phyloP scores from a whole-genome alignment of 2,329 filamentous ascomycete species.

The Ophiostoma sp. region DNA sequence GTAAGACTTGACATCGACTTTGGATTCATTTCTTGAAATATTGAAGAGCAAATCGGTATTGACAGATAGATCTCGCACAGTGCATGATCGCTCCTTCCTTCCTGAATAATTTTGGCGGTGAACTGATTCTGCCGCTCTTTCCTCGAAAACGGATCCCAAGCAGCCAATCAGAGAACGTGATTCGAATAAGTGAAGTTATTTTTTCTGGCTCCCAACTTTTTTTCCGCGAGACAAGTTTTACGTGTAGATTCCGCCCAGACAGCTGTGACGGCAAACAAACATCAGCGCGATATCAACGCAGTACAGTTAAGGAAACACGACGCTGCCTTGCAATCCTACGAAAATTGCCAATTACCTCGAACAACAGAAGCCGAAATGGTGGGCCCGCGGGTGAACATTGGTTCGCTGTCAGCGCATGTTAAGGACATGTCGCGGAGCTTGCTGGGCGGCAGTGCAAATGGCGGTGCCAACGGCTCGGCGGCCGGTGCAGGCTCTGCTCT shows the following conservation, averaged over 20 bases:
- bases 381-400: constrained; percentile 30
- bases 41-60: too few relatives aligned
- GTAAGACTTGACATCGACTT: too few relatives aligned
- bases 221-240: neutral
- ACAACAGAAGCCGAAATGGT: constrained; percentile 19
- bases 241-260: neutral
- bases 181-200: constrained; percentile 13
- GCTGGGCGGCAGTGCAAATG: neutral
- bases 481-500: constrained; percentile 14
- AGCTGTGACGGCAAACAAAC: neutral
- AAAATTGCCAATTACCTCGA: neutral
- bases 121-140: constrained; percentile 25
- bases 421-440: constrained; percentile 25
- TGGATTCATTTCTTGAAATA: too few relatives aligned
- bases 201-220: neutral
- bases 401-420: constrained; percentile 31
- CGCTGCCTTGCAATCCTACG: neutral
- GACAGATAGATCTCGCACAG: neutral
- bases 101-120: constrained; percentile 24
- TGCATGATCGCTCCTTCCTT: neutral
- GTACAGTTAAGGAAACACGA: neutral
- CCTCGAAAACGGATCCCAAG: neutral
- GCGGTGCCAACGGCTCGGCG: neutral
- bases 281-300: neutral
- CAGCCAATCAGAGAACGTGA: constrained; percentile 22